A percentile compares a stretch with the other conserved stretches of the same genome.
Evolutionary conservation across 805 yeast genomes (phyloP).

Genomic region (Starmerella potacharoeniae): DNA sequence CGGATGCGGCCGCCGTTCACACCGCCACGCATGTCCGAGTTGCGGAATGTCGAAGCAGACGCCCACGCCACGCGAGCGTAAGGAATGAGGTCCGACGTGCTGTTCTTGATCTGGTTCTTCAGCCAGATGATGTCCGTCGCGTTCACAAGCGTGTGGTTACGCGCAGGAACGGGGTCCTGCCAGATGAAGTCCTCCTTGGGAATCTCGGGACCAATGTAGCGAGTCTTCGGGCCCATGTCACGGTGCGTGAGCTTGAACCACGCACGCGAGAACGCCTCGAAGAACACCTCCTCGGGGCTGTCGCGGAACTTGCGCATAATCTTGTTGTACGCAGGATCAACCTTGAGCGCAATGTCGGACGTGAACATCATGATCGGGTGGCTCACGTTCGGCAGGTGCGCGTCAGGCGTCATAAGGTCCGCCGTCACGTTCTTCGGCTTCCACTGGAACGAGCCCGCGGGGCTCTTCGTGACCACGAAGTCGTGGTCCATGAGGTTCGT

Average conservation of each 20-base stretch:
- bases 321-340: slow-evolving; percentile 14
- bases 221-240: slow-evolving; percentile 19
- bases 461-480: slow-evolving; percentile 10
- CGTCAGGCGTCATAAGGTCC: slow-evolving; percentile 15
- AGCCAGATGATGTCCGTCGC: slow-evolving; percentile 8
- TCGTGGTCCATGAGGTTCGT: slow-evolving; percentile 15
- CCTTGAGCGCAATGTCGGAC: slow-evolving; percentile 19
- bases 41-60: slow-evolving; percentile 18
- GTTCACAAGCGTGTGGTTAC: slow-evolving; percentile 13
- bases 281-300: slow-evolving; percentile 11
- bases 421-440: slow-evolving; percentile 6
- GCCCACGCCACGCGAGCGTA: slow-evolving; percentile 20
- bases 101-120: slow-evolving; percentile 11
- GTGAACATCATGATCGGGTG: slow-evolving; percentile 20
- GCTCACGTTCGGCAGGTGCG: slow-evolving; percentile 13
- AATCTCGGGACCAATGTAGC: slow-evolving; percentile 19
- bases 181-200: slow-evolving; percentile 13
- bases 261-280: slow-evolving; percentile 17
- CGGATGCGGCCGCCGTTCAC: slow-evolving; percentile 20
- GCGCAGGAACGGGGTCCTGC: slow-evolving; percentile 19
- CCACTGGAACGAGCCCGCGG: slow-evolving; percentile 19
- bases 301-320: slow-evolving; percentile 13
- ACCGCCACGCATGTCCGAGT: slow-evolving; percentile 20
- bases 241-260: slow-evolving; percentile 21
- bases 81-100: slow-evolving; percentile 7